Evolutionary conservation across 495 filamentous ascomycete genomes (phyloP).

Genomic region (Talaromyces nanjingensis): DNA sequence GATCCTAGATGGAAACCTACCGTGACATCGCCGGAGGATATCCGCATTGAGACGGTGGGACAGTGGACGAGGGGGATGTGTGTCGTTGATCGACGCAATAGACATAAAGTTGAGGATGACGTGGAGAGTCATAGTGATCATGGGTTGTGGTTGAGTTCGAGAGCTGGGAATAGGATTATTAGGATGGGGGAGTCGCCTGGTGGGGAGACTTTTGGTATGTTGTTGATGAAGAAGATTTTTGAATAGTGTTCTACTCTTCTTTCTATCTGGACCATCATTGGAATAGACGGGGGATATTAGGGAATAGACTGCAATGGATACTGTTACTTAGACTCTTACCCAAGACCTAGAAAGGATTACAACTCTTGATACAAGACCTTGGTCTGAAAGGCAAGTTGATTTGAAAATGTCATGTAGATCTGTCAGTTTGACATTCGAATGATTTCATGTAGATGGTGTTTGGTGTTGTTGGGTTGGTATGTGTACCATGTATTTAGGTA

Average conservation of each 20-base stretch:
- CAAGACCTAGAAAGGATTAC: no score
- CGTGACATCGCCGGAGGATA: conserved; percentile 49
- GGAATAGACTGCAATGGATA: not conserved
- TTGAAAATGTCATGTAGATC: not conserved
- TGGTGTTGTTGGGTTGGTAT: not conserved
- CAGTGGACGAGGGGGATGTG: conserved; percentile 96
- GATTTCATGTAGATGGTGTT: not conserved
- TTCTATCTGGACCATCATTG: not conserved
- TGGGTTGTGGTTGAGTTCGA: conserved; percentile 63
- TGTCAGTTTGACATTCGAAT: not conserved
- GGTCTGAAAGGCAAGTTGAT: not conserved
- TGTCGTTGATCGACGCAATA: conserved; percentile 65
- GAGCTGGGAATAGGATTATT: conserved; percentile 69
- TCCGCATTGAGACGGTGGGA: conserved; percentile 77
- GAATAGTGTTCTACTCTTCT: not conserved
- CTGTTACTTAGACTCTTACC: not conserved
- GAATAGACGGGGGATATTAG: not conserved
- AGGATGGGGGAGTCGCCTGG: conserved; percentile 49
- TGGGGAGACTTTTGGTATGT: conserved; percentile 32
- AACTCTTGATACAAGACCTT: not conserved
- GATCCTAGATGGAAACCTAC: conserved; percentile 38
- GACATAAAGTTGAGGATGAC: conserved; percentile 53
- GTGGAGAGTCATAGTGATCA: conserved; percentile 55
- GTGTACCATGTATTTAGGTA: not conserved
- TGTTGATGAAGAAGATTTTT: conserved; percentile 41